A percentile compares a stretch with the other conserved stretches of the same genome.
phyloP scores from a whole-genome alignment of 495 filamentous ascomycete genomes.

The Hyaloscypha hepaticicola region DNA sequence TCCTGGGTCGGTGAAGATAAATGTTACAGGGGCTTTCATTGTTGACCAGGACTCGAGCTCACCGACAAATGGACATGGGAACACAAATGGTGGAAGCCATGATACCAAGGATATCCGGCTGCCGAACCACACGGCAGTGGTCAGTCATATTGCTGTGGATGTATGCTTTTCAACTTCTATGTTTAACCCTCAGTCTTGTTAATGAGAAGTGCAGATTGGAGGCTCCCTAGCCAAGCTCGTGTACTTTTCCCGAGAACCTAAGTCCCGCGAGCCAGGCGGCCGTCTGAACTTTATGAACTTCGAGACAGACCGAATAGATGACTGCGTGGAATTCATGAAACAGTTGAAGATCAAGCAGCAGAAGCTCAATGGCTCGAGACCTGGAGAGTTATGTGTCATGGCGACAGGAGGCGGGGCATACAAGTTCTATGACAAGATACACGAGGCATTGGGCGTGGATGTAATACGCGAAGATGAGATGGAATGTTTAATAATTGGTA shows the following conservation, averaged over 20 bases:
- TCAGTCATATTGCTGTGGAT: conserved; percentile 96
- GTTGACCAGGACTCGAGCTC: conserved; percentile 68
- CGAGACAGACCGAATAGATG: conserved; percentile 89
- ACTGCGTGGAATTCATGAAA: conserved; percentile 86
- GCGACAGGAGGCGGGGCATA: conserved; percentile 94
- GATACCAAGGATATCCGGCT: conserved; percentile 92
- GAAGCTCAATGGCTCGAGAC: conserved; percentile 62
- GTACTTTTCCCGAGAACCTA: conserved; percentile 88
- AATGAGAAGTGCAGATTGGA: conserved; percentile 65
- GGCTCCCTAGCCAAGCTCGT: conserved; percentile 94
- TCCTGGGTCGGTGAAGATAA: conserved; percentile 86
- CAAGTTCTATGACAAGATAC: conserved; percentile 91
- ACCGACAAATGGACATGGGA: conserved; percentile 45
- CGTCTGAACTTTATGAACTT: conserved; percentile 93
- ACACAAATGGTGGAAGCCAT: conserved; percentile 59
- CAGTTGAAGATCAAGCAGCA: conserved; percentile 77
- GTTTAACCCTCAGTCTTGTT: conserved; percentile 9
- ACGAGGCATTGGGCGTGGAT: conserved; percentile 75
- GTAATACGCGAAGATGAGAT: conserved; percentile 95
- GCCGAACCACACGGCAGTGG: conserved; percentile 86
- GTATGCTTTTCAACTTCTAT: conserved; percentile 50
- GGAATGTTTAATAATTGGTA: conserved; percentile 96
- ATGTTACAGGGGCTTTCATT: conserved; percentile 94
- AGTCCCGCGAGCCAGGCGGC: conserved; percentile 77
- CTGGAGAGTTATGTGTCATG: conserved; percentile 76